These are phyloP conservation scores for Zostera marina DNA, from an alignment of 116 monocot genomes.

Conservation along the genomic window DNA sequence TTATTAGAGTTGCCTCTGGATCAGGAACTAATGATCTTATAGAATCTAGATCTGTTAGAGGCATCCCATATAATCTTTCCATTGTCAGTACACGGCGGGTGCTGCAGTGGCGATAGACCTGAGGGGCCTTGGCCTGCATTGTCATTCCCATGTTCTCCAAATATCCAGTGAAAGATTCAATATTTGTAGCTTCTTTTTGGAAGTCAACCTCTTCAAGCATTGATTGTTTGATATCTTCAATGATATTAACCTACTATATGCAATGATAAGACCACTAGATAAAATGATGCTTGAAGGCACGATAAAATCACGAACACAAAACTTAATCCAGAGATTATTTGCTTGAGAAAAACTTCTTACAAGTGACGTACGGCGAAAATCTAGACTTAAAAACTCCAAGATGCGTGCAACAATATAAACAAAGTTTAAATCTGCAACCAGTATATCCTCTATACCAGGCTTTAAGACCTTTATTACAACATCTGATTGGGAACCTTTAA, in stretches of 20 bases:
- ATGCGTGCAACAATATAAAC: conserved; percentile 69
- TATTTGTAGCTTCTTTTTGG: conserved; percentile 75
- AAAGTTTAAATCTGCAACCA: conserved; percentile 95
- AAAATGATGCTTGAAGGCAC: no score
- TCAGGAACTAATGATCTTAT: conserved; percentile 70
- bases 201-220: conserved; percentile 98
- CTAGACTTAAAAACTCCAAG: conserved; percentile 83
- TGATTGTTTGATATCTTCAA: conserved; percentile 81
- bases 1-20: conserved; percentile 63
- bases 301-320: no score
- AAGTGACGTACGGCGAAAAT: conserved; percentile 71
- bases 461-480: conserved; percentile 96
- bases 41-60: conserved; percentile 91
- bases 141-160: conserved; percentile 61
- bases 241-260: conserved; percentile 55
- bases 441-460: conserved; percentile 77
- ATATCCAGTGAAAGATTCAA: conserved; percentile 65
- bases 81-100: conserved; percentile 69
- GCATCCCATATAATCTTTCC: conserved; percentile 95
- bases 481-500: conserved; percentile 68
- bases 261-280: background rate
- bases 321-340: background rate
- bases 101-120: conserved; percentile 63
- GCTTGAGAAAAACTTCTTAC: conserved; percentile 15
- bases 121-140: conserved; percentile 75